Base-by-base conservation (phyloP, 345 rosid species). In the Mangifera indica region DNA sequence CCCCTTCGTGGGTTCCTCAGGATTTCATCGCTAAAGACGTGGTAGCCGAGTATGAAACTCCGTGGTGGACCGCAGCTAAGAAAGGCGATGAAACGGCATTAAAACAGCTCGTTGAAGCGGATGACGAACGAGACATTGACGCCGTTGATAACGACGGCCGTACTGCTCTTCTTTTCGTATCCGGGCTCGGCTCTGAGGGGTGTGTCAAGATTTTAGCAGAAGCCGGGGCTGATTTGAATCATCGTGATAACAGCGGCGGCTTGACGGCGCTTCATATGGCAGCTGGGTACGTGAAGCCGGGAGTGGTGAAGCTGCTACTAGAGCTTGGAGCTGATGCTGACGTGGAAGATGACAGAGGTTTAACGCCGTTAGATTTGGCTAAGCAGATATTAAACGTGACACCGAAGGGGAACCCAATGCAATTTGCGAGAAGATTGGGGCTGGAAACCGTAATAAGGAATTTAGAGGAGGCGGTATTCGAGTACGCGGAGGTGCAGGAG, bases 51-150 rank as follows among this genome's bases (percentile, higher is more conserved):
- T 92, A 87, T 76, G 97, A 94, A 73, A 78, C 92, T 1, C 97
- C 97, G 0, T 92, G 98, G 97, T 94, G 97, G 97, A 87, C 84
- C 7, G 97, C 95, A 5, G 97, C 98, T 24, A 92, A 90, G 68
- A 94, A 94, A 70, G 93, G 91, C 67, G 97, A 94, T 79, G 86
- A 84, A 0, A 45, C 81, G 63, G 89, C 95, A 13, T 79, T 90
- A 20, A 72, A 72, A 48, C 32, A 29, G 32, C 32, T 29, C 32
- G 32, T 29, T 29, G 32, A 29, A 29, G 32, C 78, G 6, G 86
- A 77, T 3, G 87, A 82, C 49, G 86, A 80, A 20, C 97, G 97
- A 0, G 97, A 92, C 68, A 80, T 89, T 10, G 82, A 94, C 49
- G 87, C 97, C 2, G 95, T 94, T 0, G 98, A 94, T 74, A 63